Percentiles rank a stretch among this genome's conserved stretches.
These are phyloP conservation scores for Volutella citrinella DNA, from an alignment of 2,329 filamentous ascomycete species.

Conservation along the genomic window DNA sequence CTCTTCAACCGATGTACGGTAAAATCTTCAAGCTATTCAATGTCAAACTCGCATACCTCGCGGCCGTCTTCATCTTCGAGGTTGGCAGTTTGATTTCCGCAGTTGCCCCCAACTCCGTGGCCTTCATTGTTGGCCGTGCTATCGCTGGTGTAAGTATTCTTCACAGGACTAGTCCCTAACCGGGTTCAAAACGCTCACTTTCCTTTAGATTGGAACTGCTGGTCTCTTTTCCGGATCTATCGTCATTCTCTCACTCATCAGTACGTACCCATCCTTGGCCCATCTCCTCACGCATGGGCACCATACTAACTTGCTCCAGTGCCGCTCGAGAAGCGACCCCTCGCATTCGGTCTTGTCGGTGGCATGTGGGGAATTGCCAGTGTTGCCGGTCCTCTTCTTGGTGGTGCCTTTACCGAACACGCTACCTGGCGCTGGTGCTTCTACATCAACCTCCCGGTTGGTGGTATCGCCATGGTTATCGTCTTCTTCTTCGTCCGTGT, in stretches of 20 bases:
- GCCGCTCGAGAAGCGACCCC: conserved; percentile 50
- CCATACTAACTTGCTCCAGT: conserved; percentile 28
- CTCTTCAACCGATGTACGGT: conserved; percentile 49
- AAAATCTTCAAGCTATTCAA: conserved; percentile 49
- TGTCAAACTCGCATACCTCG: conserved; percentile 45
- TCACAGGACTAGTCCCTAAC: background rate
- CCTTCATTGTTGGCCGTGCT: conserved; percentile 51
- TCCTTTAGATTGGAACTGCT: conserved; percentile 42
- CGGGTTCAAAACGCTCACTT: conserved; percentile 7
- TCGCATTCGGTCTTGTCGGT: conserved; percentile 53
- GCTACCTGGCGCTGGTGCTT: conserved; percentile 54
- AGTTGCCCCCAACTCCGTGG: conserved; percentile 42
- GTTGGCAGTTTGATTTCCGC: conserved; percentile 43
- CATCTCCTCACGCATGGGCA: no score
- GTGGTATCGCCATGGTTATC: conserved; percentile 44
- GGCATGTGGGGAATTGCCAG: conserved; percentile 55
- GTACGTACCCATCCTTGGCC: conserved; percentile 27
- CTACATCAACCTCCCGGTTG: conserved; percentile 45
- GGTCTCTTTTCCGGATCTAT: conserved; percentile 50
- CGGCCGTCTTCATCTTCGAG: conserved; percentile 41
- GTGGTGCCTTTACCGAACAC: conserved; percentile 48
- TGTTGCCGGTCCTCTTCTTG: conserved; percentile 48
- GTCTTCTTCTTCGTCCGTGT: conserved; percentile 46
- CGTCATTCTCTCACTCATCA: conserved; percentile 43
- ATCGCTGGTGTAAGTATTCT: conserved; percentile 39